Percentiles rank a stretch among this genome's conserved stretches.
These are phyloP conservation scores for Achlya hypogyna DNA, from an alignment of 352 stramenopile genomes.

Conservation along the genomic window DNA sequence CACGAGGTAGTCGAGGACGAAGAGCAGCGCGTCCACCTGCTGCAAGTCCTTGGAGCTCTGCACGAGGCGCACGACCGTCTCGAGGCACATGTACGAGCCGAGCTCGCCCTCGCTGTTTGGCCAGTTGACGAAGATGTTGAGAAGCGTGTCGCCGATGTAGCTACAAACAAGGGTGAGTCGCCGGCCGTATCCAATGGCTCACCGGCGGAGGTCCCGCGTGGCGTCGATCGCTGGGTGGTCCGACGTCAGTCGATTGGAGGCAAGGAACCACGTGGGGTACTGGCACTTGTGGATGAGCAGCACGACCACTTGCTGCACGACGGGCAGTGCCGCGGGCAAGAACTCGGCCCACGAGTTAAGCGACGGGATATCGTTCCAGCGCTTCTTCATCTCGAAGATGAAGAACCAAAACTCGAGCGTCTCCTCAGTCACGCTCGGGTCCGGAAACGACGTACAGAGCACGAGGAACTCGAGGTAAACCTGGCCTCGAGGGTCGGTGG, in stretches of 20 bases:
- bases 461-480: conserved; percentile 43
- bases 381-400: conserved; percentile 58
- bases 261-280: conserved; percentile 51
- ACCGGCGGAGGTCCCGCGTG: conserved; percentile 47
- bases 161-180: conserved; percentile 22
- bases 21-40: conserved; percentile 55
- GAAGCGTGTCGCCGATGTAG: conserved; percentile 69
- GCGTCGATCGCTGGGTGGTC: conserved; percentile 54
- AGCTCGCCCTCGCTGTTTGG: conserved; percentile 27
- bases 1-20: conserved; percentile 61
- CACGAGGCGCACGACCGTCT: conserved; percentile 27
- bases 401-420: conserved; percentile 86
- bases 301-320: conserved; percentile 50
- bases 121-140: conserved; percentile 79
- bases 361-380: conserved; percentile 22
- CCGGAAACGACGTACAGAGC: conserved; percentile 42
- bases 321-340: conserved; percentile 30
- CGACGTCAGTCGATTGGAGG: conserved; percentile 36
- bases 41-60: conserved; percentile 39
- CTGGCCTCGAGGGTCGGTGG: not conserved
- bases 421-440: conserved; percentile 46
- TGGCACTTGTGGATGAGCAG: conserved; percentile 53
- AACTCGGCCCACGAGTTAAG: conserved; percentile 30
- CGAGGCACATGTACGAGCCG: conserved; percentile 12
- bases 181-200: not conserved